These are phyloP conservation scores for Smallanthus sonchifolius DNA, from an alignment of 129 eudicot genomes.

Conservation along the genomic window DNA sequence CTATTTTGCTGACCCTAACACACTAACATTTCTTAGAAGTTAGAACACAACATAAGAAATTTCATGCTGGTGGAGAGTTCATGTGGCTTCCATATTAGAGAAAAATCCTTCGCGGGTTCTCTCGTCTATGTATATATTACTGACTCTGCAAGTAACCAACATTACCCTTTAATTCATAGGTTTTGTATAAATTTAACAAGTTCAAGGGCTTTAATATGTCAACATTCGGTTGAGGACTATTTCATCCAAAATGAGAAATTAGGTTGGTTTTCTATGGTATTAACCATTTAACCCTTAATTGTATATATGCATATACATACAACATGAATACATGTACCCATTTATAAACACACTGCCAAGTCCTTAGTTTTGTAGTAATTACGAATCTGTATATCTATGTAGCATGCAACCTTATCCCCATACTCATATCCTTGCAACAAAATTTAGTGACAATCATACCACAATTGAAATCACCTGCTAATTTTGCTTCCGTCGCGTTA, in stretches of 20 bases:
- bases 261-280: not conserved
- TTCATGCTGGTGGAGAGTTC: not conserved
- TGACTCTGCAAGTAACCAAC: not conserved
- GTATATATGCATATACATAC: not conserved
- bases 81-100: not conserved
- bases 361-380: not conserved
- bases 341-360: not conserved
- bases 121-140: not conserved
- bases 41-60: not conserved
- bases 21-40: not conserved
- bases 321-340: not conserved
- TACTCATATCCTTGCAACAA: slow-evolving; percentile 4
- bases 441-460: not conserved
- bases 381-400: not conserved
- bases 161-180: not conserved
- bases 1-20: not conserved
- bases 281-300: not conserved
- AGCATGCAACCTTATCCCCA: not conserved
- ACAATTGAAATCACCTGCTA: slow-evolving; percentile 9
- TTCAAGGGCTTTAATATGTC: not conserved
- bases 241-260: not conserved
- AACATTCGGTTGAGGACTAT: not conserved
- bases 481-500: slow-evolving; percentile 8
- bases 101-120: not conserved
- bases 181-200: not conserved